Base-by-base conservation (phyloP, 148 eudicot species). In the Spergularia bocconei region DNA sequence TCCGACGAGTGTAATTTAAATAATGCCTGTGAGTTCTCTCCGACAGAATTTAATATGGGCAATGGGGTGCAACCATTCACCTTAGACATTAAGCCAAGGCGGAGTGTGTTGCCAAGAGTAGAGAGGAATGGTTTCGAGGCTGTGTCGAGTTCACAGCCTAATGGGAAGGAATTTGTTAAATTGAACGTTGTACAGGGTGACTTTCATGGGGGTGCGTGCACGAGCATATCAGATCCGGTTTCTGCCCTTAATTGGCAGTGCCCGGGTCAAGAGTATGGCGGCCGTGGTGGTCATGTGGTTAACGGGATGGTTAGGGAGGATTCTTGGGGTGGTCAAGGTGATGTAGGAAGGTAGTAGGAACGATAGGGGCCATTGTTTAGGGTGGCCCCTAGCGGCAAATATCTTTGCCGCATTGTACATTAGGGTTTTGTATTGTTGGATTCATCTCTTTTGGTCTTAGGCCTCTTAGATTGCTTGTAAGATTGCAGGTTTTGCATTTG, bases 191-290 rank as follows among this genome's bases (percentile, higher is more conserved):
- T 84, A 60, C 85, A 87, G 38, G 79, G 87, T 25, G 88, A 82
- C 19, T 67, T 83, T 39, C 63, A 78, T 38, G 87, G 85, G 19
- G 81, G 81, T 33, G 53, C 85, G 1, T 81, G 89, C 70, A 79
- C 71, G 29, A 88, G 86, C 53, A 83, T 95, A 52, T 86, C 96
- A 14, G 99, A 95, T 80, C 97, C 99, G 0, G 94, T 92, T 69
- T 89, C 96, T 2, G 99, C 96, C 17, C 77, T 92, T 20, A 87
- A 80, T 79, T 79, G 87, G 87, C 97, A 92, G 58, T 91, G 84
- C 78, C 87, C 91, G 0, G 84, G 86, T 21, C 87, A 87, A 48
- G 88, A 80, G 71, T 77, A 65, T 60, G 71, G 79, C 50, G 84
- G 53, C 20, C 70, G 77, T 63, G 73, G 77, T 79, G 72, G 52